These are phyloP conservation scores for Umbilicus rupestris DNA, from an alignment of 164 flowering plant species.

Conservation along the genomic window DNA sequence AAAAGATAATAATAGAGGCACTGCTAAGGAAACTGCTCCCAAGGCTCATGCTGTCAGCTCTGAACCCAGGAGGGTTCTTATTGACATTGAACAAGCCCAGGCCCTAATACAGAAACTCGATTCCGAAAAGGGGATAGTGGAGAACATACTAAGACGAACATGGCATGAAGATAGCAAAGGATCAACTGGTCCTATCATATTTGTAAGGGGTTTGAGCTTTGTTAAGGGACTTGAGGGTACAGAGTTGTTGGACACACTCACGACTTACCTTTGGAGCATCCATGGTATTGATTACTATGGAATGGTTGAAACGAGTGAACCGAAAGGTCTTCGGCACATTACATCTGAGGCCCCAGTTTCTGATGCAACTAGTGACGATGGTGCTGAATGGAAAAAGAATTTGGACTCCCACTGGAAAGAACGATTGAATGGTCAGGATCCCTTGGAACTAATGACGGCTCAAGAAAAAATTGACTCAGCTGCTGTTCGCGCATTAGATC, in stretches of 20 bases:
- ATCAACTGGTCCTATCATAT: slow-evolving; percentile 68
- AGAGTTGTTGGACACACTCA: slow-evolving; percentile 76
- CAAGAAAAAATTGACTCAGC: slow-evolving; percentile 90
- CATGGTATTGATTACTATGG: slow-evolving; percentile 98
- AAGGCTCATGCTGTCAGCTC: slow-evolving; percentile 79
- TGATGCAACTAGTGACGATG: slow-evolving; percentile 30
- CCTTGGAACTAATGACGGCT: slow-evolving; percentile 81
- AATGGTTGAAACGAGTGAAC: slow-evolving; percentile 64
- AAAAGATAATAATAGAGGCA: slow-evolving; percentile 61
- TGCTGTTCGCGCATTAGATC: slow-evolving; percentile 74
- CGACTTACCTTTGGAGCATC: slow-evolving; percentile 89
- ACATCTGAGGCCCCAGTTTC: slow-evolving; percentile 58
- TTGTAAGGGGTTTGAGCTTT: slow-evolving; percentile 66
- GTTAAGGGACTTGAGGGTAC: slow-evolving; percentile 91
- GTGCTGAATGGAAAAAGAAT: slow-evolving; percentile 80
- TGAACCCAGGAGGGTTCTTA: slow-evolving; percentile 64
- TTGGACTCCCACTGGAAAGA: slow-evolving; percentile 76
- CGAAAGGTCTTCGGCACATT: slow-evolving; percentile 83
- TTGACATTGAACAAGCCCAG: slow-evolving; percentile 72
- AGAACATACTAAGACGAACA: slow-evolving; percentile 47
- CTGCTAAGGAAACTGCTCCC: slow-evolving; percentile 67
- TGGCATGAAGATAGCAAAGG: slow-evolving; percentile 64
- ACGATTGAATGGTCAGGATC: slow-evolving; percentile 73
- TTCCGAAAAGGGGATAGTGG: slow-evolving; percentile 74
- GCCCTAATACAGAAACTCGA: slow-evolving; percentile 82